These are phyloP conservation scores for Eucalyptus melliodora DNA, from an alignment of 345 rosid genomes.

Conservation along the genomic window DNA sequence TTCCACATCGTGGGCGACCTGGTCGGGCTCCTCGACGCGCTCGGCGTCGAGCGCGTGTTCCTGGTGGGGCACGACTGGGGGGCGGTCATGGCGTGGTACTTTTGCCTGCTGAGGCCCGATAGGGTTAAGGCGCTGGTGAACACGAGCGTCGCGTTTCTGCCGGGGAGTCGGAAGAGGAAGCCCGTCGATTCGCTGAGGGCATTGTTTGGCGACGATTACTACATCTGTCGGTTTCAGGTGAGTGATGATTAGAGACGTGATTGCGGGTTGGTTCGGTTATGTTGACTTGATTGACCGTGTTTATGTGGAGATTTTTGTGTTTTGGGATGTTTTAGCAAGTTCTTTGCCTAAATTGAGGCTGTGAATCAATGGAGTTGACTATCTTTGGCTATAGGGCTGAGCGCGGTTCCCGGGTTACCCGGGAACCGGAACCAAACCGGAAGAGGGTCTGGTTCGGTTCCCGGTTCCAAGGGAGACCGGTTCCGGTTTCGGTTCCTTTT, in stretches of 20 bases:
- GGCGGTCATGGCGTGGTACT: slow-evolving; percentile 46
- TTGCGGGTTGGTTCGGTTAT: not conserved
- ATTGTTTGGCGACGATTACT: slow-evolving; percentile 53
- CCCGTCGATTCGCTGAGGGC: slow-evolving; percentile 27
- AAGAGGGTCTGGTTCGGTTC: too few relatives aligned
- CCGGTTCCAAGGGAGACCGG: too few relatives aligned
- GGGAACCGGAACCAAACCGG: too few relatives aligned
- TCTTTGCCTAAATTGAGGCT: not conserved
- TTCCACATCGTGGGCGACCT: slow-evolving; percentile 17
- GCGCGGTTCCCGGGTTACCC: too few relatives aligned
- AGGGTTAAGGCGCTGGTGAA: slow-evolving; percentile 60
- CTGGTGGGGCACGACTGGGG: slow-evolving; percentile 82
- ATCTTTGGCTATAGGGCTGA: too few relatives aligned
- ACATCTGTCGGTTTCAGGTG: slow-evolving; percentile 75
- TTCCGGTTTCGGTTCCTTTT: too few relatives aligned
- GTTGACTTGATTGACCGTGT: not conserved
- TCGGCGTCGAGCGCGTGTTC: slow-evolving; percentile 28
- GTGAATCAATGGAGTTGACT: not conserved
- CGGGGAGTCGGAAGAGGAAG: slow-evolving; percentile 31
- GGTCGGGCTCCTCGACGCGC: slow-evolving; percentile 11
- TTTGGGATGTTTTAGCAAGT: not conserved
- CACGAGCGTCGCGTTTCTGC: slow-evolving; percentile 26
- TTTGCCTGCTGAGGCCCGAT: slow-evolving; percentile 54
- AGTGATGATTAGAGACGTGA: not conserved
- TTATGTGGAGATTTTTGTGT: not conserved